Evolutionary conservation across 2,329 filamentous ascomycete genomes (phyloP).

Genomic region (Aureobasidium sp.): DNA sequence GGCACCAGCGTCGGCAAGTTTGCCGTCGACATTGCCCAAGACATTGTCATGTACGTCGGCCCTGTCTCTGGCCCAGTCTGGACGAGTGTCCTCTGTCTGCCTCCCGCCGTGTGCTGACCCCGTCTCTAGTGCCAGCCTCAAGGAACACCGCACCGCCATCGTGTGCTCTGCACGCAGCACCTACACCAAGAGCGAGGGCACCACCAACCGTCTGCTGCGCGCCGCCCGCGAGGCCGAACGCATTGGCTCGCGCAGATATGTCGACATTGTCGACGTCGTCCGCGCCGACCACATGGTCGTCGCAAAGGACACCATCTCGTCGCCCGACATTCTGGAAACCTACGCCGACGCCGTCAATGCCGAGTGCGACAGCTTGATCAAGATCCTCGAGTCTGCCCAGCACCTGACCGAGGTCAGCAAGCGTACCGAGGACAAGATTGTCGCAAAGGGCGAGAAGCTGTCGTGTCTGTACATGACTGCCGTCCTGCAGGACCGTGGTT

Average conservation of each 20-base stretch:
- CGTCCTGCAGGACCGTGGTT: constrained; percentile 68
- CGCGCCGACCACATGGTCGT: constrained; percentile 72
- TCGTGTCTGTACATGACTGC: constrained; percentile 87
- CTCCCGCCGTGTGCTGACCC: constrained; percentile 14
- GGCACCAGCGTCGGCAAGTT: constrained; percentile 96
- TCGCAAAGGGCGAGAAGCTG: constrained; percentile 92
- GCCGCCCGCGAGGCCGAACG: constrained; percentile 39
- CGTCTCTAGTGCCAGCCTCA: constrained; percentile 39
- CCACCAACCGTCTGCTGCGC: constrained; percentile 61
- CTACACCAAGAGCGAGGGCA: constrained; percentile 88
- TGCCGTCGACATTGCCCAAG: constrained; percentile 47
- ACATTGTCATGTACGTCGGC: constrained; percentile 51
- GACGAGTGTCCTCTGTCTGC: no score
- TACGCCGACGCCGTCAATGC: constrained; percentile 60
- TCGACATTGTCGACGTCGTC: constrained; percentile 69
- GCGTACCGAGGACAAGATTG: constrained; percentile 58
- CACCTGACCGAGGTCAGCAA: constrained; percentile 43
- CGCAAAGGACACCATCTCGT: constrained; percentile 43
- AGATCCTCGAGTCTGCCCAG: constrained; percentile 59
- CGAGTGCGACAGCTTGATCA: constrained; percentile 73
- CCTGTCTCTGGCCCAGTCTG: not conserved
- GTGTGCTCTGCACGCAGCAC: constrained; percentile 94
- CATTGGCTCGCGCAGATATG: constrained; percentile 46
- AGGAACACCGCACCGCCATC: constrained; percentile 69
- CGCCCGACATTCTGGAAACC: constrained; percentile 35